Base-by-base conservation (phyloP, 2,329 filamentous ascomycete species). In the Celoporthe dispersa region DNA sequence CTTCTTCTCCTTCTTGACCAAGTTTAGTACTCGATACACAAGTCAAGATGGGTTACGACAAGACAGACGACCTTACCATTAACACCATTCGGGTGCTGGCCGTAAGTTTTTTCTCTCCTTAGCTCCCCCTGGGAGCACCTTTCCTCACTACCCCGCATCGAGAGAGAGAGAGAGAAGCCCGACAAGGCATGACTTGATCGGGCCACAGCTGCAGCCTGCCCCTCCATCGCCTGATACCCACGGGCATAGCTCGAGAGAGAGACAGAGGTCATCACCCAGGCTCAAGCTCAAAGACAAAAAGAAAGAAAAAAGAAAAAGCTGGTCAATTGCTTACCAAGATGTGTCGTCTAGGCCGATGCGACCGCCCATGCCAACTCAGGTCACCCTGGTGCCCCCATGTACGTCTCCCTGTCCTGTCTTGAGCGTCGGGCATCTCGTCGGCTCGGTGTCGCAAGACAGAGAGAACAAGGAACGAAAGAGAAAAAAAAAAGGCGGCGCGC, bases 381-480 rank as follows among this genome's bases (percentile, higher is more conserved):
- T 81, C 96, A 99, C 86, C 96, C 96, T 79, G 96, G 96, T 88
- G 96, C 96, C 82, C 96, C 96, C 79, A 99, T 99, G 96, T 88
- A 80, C 84, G 86, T 84, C 67, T 22, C 70, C 55, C 59, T 48
- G 7, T 41, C 39, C 61, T 16, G n/a, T 14, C 33, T 64, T 67
- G 5, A 41, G 39, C 9, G 12, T 28, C 39, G 22, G 6, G 28
- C 1, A 39, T 65, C 28, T 71, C 67, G 66, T 69, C 62, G 61
- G 28, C 39, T 37, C 53, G 37, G 51, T 41, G 31, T 63, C 28
- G n/a, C 35, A 25, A 22, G 16, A 44, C 2, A 61, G 9, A 37
- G 44, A 35, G n/a, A 33, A 39, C 11, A 39, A 39, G 11, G n/a
- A 39, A 39, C 19, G 44, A 22, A 44, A 62, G 35, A 44, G 44